These are phyloP conservation scores for Claviceps sp. DNA, from an alignment of 2,329 filamentous ascomycete genomes.

Conservation along the genomic window DNA sequence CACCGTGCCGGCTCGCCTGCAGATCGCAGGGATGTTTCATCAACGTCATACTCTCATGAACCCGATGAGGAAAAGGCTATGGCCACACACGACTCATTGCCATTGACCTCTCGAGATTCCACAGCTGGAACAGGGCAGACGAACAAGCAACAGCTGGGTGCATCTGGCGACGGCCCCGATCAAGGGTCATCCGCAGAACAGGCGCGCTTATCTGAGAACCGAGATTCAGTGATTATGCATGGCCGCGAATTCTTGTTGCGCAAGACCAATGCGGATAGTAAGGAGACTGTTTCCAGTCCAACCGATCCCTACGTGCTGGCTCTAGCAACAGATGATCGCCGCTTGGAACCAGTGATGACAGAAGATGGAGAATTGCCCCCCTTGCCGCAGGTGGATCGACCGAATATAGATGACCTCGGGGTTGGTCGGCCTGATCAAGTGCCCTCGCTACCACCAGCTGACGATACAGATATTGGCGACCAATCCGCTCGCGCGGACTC, in stretches of 20 bases:
- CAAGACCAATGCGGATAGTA: conserved; percentile 49
- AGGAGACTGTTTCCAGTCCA: conserved; percentile 37
- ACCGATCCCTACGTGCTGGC: conserved; percentile 20
- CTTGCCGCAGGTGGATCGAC: conserved; percentile 38
- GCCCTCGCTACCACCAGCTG: conserved; percentile 52
- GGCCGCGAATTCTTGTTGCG: conserved; percentile 60
- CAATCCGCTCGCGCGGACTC: conserved; percentile 46
- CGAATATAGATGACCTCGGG: conserved; percentile 53
- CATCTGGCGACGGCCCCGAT: conserved; percentile 66
- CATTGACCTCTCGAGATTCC: conserved; percentile 1
- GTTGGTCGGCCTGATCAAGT: conserved; percentile 57
- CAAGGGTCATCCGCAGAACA: conserved; percentile 55
- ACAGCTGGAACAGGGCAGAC: conserved; percentile 1
- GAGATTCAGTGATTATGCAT: conserved; percentile 57
- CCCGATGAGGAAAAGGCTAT: conserved; percentile 32
- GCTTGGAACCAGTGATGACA: conserved; percentile 18
- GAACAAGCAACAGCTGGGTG: conserved; percentile 53
- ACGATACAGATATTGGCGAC: conserved; percentile 74
- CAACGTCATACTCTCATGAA: conserved; percentile 35
- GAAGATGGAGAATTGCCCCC: conserved; percentile 44
- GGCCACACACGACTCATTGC: conserved; percentile 21
- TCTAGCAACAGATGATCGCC: conserved; percentile 16
- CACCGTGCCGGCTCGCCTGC: neutral
- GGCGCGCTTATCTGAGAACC: conserved; percentile 45
- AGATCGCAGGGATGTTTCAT: conserved; percentile 29